Base-by-base conservation (phyloP, 768 basidiomycete genomes). In the Lentinus brumalis region DNA sequence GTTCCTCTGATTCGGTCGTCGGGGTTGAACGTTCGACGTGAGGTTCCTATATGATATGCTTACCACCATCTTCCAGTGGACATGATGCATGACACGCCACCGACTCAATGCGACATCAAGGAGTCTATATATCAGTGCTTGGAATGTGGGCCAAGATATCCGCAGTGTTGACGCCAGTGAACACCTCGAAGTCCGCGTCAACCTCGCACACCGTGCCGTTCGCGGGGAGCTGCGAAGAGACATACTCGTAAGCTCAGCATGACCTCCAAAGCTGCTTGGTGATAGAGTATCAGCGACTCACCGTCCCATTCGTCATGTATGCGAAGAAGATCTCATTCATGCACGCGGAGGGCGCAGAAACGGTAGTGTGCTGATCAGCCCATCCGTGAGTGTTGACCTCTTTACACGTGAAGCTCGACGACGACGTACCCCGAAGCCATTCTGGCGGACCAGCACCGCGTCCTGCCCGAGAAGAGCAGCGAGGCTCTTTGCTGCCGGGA, bases 121-220 rank as follows among this genome's bases (percentile, higher is more conserved):
- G 21, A 35, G 35, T 35, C 35, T 35, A 49, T 8, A 49, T 14
- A 15, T 49, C 46, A 14, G 46, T 49, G 21, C 12, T 26, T 4
- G 46, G 46, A 12, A 49, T 18, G 46, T 49, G 21, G 6, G 55
- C 45, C 41, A 59, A 31, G 30, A 59, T 47, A 30, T 29, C 45
- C 14, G 51, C 58, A 5, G 52, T 53, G 39, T 49, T 59, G 15
- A 59, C 58, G 29, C 58, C 58, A 14, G 32, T 32, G 53, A 59
- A 59, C 1, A 59, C 26, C 6, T 59, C 58, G 29, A 59, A 59
- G 52, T 53, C 58, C 5, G 44, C 14, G 18, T 59, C 58, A 5
- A 53, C 58, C 29, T 46, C 52, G 35, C 58, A 59, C 5, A 49
- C 18, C 1, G 58, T 54, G n/a, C 53, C 38, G 30, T 59, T 53